Percentiles rank a stretch among this genome's conserved stretches.
phyloP scores from a whole-genome alignment of 352 stramenopile genomes.

The Globisporangium polare region DNA sequence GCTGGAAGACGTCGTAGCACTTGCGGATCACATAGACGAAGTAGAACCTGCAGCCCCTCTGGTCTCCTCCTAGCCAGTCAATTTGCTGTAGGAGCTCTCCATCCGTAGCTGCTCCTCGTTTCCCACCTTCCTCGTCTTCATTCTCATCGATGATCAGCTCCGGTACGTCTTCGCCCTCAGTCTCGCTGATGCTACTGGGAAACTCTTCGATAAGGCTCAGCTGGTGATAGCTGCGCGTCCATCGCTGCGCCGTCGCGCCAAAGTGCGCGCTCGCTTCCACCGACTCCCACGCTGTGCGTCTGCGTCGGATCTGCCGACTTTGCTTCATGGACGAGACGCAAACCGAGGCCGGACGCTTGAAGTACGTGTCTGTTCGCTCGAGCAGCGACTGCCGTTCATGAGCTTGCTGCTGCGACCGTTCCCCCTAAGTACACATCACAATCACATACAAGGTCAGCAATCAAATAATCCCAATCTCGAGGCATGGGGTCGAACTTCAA shows the following conservation, averaged over 20 bases:
- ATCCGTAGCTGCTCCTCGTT: background rate
- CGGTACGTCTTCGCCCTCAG: conserved; percentile 9
- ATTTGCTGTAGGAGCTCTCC: background rate
- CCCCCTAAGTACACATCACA: background rate
- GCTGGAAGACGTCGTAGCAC: conserved; percentile 32
- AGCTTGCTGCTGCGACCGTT: conserved; percentile 7
- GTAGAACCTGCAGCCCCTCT: background rate
- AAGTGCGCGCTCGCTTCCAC: conserved; percentile 57
- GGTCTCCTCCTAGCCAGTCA: background rate
- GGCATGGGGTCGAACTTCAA: background rate
- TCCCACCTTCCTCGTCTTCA: conserved; percentile 10
- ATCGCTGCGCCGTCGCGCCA: conserved; percentile 47
- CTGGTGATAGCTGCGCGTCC: conserved; percentile 63
- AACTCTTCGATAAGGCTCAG: conserved; percentile 63
- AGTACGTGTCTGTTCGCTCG: conserved; percentile 44
- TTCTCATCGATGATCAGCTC: conserved; percentile 10
- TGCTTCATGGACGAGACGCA: conserved; percentile 47
- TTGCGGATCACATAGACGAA: conserved; percentile 13
- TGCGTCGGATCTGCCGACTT: conserved; percentile 29
- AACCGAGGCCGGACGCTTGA: conserved; percentile 54
- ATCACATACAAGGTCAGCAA: background rate
- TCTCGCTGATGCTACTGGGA: conserved; percentile 23
- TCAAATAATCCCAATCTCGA: background rate
- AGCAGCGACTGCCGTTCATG: conserved; percentile 49
- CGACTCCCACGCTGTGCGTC: conserved; percentile 54